Conservation (phyloP, 2,329 filamentous ascomycete genomes). For the Nemania sp. region DNA sequence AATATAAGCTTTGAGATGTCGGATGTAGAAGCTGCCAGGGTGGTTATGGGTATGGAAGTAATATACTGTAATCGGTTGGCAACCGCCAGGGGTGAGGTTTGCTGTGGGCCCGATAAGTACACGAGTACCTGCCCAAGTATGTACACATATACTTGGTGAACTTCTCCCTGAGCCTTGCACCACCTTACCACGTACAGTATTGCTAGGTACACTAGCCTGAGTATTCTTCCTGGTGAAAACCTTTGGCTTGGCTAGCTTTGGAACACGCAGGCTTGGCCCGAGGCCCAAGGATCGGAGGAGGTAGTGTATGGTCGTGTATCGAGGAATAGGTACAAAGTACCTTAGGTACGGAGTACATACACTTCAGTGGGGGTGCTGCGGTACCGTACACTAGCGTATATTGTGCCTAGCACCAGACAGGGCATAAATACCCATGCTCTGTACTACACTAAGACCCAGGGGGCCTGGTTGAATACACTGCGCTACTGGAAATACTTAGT, state of each 20-base stretch:
- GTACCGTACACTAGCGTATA: no score
- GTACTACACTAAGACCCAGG: neutral
- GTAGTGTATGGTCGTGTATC: neutral
- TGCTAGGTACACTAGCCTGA: neutral
- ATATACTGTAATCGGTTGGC: neutral
- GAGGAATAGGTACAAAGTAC: neutral
- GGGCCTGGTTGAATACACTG: neutral
- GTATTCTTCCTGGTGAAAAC: constrained; percentile 17
- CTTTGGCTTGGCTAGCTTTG: constrained; percentile 11
- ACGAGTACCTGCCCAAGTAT: neutral
- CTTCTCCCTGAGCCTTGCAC: neutral
- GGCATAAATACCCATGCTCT: neutral
- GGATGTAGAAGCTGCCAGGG: constrained; percentile 6
- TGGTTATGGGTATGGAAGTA: neutral
- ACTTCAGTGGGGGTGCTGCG: no score
- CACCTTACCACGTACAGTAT: no score
- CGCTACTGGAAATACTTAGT: neutral
- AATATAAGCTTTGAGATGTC: constrained; percentile 10
- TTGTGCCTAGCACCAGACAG: no score
- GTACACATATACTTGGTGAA: neutral
- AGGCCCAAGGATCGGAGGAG: no score
- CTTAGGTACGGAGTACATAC: neutral
- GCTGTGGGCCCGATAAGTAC: neutral
- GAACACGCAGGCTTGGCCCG: no score
- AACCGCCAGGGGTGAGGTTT: neutral